A percentile compares a stretch with the other conserved stretches of the same genome.
phyloP scores from a whole-genome alignment of 305 asterid species.

The Caryopteris hybrid region DNA sequence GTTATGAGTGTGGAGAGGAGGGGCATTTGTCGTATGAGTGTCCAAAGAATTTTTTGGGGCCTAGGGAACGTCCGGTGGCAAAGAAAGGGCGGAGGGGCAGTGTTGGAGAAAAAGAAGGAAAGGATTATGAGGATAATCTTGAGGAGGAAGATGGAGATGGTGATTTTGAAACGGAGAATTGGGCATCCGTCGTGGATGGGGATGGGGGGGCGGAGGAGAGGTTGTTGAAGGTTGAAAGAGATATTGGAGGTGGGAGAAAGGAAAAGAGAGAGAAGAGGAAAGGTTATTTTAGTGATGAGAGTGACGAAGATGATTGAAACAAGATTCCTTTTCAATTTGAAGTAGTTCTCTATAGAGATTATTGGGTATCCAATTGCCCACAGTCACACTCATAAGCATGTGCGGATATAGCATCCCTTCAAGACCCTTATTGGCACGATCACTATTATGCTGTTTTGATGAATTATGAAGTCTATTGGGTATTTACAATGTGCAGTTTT shows the following conservation, averaged over 20 bases:
- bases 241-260: conserved; percentile 31
- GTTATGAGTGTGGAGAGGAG: conserved; percentile 90
- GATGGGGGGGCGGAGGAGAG: conserved; percentile 74
- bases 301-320: conserved; percentile 69
- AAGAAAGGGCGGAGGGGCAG: conserved; percentile 62
- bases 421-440: too few species aligned
- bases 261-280: conserved; percentile 61
- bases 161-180: conserved; percentile 59
- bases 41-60: conserved; percentile 71
- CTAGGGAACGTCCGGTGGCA: conserved; percentile 77
- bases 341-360: background rate
- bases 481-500: too few species aligned
- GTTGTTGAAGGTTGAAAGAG: conserved; percentile 36
- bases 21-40: conserved; percentile 96
- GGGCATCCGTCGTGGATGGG: conserved; percentile 93
- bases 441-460: too few species aligned
- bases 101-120: conserved; percentile 32
- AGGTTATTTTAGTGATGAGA: conserved; percentile 96
- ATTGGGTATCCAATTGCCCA: background rate
- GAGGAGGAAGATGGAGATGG: conserved; percentile 37
- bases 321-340: background rate
- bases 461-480: too few species aligned
- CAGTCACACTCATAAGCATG: too few species aligned
- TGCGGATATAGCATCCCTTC: too few species aligned
- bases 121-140: conserved; percentile 11